These are phyloP conservation scores for Ophiostoma piceae DNA, from an alignment of 2,329 filamentous ascomycete species.

Conservation along the genomic window DNA sequence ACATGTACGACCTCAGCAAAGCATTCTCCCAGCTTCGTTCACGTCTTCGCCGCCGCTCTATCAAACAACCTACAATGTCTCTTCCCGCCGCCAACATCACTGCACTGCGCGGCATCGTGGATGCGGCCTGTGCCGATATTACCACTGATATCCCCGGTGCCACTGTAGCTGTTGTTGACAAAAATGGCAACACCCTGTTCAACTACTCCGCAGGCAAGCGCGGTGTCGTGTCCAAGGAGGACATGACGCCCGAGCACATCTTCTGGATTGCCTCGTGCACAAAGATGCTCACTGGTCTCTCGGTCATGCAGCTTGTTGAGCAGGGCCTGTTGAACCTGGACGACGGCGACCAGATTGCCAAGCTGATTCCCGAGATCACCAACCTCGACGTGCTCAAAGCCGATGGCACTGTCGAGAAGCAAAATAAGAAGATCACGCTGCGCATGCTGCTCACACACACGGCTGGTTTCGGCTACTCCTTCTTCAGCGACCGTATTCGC, in stretches of 20 bases:
- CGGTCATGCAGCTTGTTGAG: constrained; percentile 55
- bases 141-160: constrained; percentile 42
- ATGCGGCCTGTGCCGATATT: constrained; percentile 37
- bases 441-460: constrained; percentile 54
- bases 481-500: constrained; percentile 47
- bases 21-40: not conserved
- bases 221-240: constrained; percentile 40
- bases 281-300: constrained; percentile 50
- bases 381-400: constrained; percentile 41
- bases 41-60: not conserved
- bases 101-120: constrained; percentile 34
- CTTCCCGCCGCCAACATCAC: constrained; percentile 25
- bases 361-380: constrained; percentile 47
- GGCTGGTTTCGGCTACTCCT: constrained; percentile 54
- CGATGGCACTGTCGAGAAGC: constrained; percentile 39
- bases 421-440: constrained; percentile 49
- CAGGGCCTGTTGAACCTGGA: constrained; percentile 45
- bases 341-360: constrained; percentile 43
- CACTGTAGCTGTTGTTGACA: constrained; percentile 44
- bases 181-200: constrained; percentile 44
- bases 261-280: constrained; percentile 58
- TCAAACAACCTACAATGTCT: constrained; percentile 23
- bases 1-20: not conserved
- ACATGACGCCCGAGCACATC: constrained; percentile 55
- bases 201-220: constrained; percentile 45